Evolutionary conservation across 2,329 filamentous ascomycete species (phyloP).

Genomic region (Cladosporium sp.): DNA sequence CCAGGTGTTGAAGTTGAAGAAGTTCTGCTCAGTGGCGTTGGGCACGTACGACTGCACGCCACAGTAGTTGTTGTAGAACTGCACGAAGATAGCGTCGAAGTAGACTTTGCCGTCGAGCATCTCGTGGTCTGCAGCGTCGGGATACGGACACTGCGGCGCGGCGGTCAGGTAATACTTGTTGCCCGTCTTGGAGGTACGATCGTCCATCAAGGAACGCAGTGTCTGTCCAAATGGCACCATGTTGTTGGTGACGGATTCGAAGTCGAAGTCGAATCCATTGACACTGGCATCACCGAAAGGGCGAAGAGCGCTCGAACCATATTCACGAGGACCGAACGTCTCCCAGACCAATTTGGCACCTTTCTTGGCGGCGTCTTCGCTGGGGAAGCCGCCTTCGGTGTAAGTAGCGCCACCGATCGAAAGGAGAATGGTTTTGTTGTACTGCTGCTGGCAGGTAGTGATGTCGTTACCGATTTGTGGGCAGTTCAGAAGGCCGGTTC

Average conservation of each 20-base stretch:
- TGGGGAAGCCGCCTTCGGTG: constrained; percentile 62
- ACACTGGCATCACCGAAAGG: constrained; percentile 64
- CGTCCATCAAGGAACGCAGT: constrained; percentile 29
- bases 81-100: constrained; percentile 41
- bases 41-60: constrained; percentile 28
- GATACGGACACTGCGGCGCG: constrained; percentile 39
- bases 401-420: constrained; percentile 70
- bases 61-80: constrained; percentile 49
- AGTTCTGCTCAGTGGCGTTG: constrained; percentile 48
- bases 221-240: constrained; percentile 49
- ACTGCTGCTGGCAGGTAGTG: constrained; percentile 54
- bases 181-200: constrained; percentile 22
- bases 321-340: constrained; percentile 58
- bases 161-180: constrained; percentile 41
- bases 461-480: constrained; percentile 58
- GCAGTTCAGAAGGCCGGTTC: constrained; percentile 57
- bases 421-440: constrained; percentile 67
- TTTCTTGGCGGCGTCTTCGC: constrained; percentile 46
- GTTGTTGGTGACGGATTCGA: constrained; percentile 59
- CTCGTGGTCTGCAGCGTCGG: constrained; percentile 30
- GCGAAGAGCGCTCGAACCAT: constrained; percentile 44
- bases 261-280: constrained; percentile 75
- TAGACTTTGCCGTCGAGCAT: constrained; percentile 58
- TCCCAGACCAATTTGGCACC: constrained; percentile 64
- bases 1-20: constrained; percentile 38